phyloP scores from a whole-genome alignment of 768 basidiomycete genomes.

The Kwoniella shandongensis region DNA sequence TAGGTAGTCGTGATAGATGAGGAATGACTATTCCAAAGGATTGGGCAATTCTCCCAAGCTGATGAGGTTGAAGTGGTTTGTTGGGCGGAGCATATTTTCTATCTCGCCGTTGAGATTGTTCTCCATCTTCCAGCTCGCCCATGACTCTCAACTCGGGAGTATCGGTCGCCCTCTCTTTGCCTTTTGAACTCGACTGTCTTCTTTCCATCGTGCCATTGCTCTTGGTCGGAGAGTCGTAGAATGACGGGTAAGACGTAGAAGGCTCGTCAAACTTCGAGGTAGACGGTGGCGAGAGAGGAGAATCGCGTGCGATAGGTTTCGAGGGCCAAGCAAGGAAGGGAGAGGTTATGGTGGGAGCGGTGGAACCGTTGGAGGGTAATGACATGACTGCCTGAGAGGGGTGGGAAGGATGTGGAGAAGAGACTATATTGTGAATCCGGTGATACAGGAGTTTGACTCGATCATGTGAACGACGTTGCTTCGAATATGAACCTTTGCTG shows the following conservation, averaged over 20 bases:
- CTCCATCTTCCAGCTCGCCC: slow-evolving; percentile 3
- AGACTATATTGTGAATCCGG: too few relatives aligned
- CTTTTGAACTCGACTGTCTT: slow-evolving; percentile 7
- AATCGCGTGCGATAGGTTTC: slow-evolving; percentile 24
- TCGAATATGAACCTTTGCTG: too few relatives aligned
- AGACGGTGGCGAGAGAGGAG: slow-evolving; percentile 26
- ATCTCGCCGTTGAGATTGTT: background rate
- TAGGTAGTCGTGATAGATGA: slow-evolving; percentile 29
- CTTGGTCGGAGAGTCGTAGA: slow-evolving; percentile 3
- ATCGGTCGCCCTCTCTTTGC: slow-evolving; percentile 20
- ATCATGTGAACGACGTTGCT: too few relatives aligned
- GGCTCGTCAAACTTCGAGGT: background rate
- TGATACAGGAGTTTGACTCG: too few relatives aligned
- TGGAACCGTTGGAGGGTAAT: slow-evolving; percentile 26
- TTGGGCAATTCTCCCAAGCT: slow-evolving; percentile 47
- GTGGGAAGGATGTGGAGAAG: too few relatives aligned
- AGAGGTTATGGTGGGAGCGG: slow-evolving; percentile 41
- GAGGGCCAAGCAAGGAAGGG: slow-evolving; percentile 43
- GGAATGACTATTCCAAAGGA: slow-evolving; percentile 49
- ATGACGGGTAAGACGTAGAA: slow-evolving; percentile 1
- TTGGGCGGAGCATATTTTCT: slow-evolving; percentile 40
- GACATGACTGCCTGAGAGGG: too few relatives aligned
- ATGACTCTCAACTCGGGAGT: slow-evolving; percentile 9
- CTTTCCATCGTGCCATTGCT: slow-evolving; percentile 8
- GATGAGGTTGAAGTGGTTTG: slow-evolving; percentile 36